Evolutionary conservation across 78 protist species (phyloP).

Genomic region (Polysphondylium violaceum): DNA sequence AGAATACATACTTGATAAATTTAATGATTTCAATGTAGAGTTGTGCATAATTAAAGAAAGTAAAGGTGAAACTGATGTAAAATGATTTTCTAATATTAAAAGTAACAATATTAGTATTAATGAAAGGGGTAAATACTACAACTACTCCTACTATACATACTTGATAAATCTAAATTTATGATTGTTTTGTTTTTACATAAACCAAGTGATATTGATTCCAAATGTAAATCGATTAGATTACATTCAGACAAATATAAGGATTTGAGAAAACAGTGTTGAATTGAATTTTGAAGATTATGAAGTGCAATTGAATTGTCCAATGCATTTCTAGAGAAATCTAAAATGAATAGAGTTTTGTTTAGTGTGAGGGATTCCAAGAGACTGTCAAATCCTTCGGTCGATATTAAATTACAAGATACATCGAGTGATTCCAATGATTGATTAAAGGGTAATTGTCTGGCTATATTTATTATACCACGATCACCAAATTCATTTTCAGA

Average conservation of each 20-base stretch:
- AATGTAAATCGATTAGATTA: background rate
- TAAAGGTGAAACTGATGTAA: background rate
- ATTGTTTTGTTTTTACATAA: constrained; percentile 1
- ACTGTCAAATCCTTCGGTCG: background rate
- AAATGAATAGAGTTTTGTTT: background rate
- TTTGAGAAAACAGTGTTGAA: background rate
- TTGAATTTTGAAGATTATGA: background rate
- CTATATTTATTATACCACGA: background rate
- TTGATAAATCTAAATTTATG: constrained; percentile 14
- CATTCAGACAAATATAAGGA: constrained; percentile 12
- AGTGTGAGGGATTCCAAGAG: background rate
- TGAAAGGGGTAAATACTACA: background rate
- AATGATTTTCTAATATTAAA: background rate
- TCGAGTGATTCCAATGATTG: background rate
- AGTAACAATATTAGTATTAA: background rate
- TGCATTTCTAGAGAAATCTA: constrained; percentile 26
- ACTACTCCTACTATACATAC: background rate
- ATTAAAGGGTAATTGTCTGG: background rate
- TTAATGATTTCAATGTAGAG: background rate
- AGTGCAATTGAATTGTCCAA: background rate
- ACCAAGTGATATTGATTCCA: background rate
- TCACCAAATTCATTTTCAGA: constrained; percentile 12
- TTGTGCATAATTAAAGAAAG: background rate
- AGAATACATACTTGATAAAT: constrained; percentile 22
- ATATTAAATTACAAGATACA: constrained; percentile 20